Evolutionary conservation across 495 filamentous ascomycete species (phyloP).

Genomic region (Aspergillus mulundensis): DNA sequence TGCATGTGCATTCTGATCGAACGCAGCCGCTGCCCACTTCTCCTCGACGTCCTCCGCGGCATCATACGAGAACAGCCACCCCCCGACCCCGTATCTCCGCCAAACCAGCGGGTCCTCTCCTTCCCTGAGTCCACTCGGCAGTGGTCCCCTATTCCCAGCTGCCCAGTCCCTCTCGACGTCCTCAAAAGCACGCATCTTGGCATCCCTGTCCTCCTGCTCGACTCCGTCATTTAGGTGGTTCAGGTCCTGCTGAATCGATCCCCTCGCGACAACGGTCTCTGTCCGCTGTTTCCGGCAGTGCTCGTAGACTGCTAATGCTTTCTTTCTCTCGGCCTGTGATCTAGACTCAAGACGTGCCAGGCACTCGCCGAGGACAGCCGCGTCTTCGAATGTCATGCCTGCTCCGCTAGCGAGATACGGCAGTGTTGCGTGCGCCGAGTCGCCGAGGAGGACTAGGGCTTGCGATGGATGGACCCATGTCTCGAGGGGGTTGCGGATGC

Average conservation of each 20-base stretch:
- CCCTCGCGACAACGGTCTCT: conserved; percentile 35
- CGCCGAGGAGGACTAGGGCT: conserved; percentile 54
- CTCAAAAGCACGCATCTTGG: conserved; percentile 25
- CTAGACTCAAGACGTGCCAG: no score
- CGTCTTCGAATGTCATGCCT: conserved; percentile 43
- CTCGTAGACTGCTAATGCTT: conserved; percentile 40
- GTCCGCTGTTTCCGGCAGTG: conserved; percentile 39
- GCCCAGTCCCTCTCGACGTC: not conserved
- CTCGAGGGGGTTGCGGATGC: conserved; percentile 48
- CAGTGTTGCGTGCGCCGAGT: conserved; percentile 60
- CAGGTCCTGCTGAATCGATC: conserved; percentile 42
- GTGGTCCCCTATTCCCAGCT: not conserved
- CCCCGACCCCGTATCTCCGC: conserved; percentile 1
- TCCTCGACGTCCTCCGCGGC: conserved; percentile 4
- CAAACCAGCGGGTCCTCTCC: not conserved
- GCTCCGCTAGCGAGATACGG: conserved; percentile 52
- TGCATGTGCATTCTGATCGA: no score
- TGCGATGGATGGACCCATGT: conserved; percentile 51
- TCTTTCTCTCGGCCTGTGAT: conserved; percentile 25
- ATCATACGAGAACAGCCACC: conserved; percentile 11
- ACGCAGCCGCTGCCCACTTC: not conserved
- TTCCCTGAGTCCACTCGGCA: not conserved
- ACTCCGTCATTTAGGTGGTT: conserved; percentile 46
- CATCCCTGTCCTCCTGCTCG: conserved; percentile 43
- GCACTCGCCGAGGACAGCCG: conserved; percentile 45